phyloP scores from a whole-genome alignment of 1,284 basidiomycete genomes.

The Fistulina hepatica region DNA sequence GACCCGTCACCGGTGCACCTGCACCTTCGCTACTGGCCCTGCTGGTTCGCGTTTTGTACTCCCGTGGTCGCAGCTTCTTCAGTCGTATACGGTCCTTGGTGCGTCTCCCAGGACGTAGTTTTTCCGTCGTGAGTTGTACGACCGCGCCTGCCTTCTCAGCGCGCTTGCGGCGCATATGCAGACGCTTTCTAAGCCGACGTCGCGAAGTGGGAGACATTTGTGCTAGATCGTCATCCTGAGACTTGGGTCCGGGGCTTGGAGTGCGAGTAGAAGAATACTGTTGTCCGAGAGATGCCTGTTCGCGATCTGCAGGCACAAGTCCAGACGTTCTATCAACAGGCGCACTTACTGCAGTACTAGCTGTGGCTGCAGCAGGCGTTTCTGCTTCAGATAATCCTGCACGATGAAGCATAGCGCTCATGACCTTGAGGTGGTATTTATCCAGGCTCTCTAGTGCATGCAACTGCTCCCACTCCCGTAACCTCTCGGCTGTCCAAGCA shows the following conservation, averaged over 20 bases:
- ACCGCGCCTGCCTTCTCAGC: slow-evolving; percentile 34
- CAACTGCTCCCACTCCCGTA: slow-evolving; percentile 17
- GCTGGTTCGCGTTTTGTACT: slow-evolving; percentile 14
- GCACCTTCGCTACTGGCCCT: slow-evolving; percentile 11
- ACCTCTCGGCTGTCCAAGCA: slow-evolving; percentile 27
- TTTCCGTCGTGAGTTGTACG: slow-evolving; percentile 22
- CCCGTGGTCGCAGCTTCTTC: slow-evolving; percentile 22
- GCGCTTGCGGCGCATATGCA: slow-evolving; percentile 64
- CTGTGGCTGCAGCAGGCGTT: too few relatives aligned
- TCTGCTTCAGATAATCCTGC: too few relatives aligned
- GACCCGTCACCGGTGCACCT: slow-evolving; percentile 5
- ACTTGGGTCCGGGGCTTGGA: slow-evolving; percentile 11
- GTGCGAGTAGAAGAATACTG: slow-evolving; percentile 25
- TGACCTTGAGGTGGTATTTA: slow-evolving; percentile 27
- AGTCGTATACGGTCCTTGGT: slow-evolving; percentile 15
- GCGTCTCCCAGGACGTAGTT: slow-evolving; percentile 40
- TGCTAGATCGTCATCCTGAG: slow-evolving; percentile 6
- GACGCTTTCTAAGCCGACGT: slow-evolving; percentile 45
- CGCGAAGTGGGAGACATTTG: slow-evolving; percentile 35
- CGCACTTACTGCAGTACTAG: too few relatives aligned
- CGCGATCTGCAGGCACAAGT: too few relatives aligned
- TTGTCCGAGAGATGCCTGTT: too few relatives aligned
- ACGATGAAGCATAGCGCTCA: too few relatives aligned
- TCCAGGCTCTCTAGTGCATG: slow-evolving; percentile 28
- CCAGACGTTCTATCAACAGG: too few relatives aligned